Conservation (phyloP, 257 asterid genomes). For the Solanum chilense region DNA sequence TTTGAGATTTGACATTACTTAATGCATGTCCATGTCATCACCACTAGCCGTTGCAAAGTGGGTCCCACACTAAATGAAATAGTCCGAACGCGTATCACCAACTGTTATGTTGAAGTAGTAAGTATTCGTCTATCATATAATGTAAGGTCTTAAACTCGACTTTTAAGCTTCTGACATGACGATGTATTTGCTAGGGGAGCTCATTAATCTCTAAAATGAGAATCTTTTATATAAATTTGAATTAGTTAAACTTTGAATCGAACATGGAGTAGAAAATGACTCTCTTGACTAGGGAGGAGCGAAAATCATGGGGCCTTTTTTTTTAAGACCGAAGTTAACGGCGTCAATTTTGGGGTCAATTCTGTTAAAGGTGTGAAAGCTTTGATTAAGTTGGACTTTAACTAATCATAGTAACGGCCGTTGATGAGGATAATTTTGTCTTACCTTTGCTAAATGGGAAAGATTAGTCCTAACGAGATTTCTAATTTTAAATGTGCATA, state of each 20-base stretch:
- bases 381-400: not conserved
- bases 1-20: slow-evolving; percentile 1
- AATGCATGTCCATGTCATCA: slow-evolving; percentile 16
- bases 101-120: not conserved
- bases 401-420: not conserved
- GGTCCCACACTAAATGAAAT: slow-evolving; percentile 4
- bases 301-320: slow-evolving; percentile 8
- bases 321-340: slow-evolving; percentile 8
- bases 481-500: no score
- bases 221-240: not conserved
- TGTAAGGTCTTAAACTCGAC: not conserved
- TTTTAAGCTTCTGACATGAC: accelerated
- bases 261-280: not conserved
- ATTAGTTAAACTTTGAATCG: accelerated
- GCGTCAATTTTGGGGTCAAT: slow-evolving; percentile 20
- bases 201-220: not conserved
- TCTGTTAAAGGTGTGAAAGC: not conserved
- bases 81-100: not conserved
- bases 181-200: not conserved
- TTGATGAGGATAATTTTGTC: not conserved
- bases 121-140: not conserved
- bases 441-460: not conserved
- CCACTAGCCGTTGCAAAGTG: slow-evolving; percentile 31
- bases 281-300: not conserved
- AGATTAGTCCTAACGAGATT: not conserved